Conservation (phyloP, 2,329 filamentous ascomycete genomes). For the Fusarium sp. region DNA sequence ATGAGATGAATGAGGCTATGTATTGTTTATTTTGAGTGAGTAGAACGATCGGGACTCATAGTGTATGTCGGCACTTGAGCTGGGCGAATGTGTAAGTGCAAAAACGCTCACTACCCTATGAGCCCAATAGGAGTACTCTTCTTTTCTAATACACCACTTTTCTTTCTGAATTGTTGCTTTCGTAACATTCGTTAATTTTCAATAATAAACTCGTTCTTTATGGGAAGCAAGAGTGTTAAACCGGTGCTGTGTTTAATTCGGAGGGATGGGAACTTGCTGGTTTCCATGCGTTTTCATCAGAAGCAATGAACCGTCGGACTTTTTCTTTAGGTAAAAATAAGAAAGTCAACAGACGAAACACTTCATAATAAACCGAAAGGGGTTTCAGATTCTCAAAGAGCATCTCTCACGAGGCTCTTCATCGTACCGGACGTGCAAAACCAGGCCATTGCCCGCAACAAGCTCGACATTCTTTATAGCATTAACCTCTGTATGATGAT, state of each 20-base stretch:
- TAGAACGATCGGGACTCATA: neutral
- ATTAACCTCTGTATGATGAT: neutral
- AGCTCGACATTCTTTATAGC: neutral
- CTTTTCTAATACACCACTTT: neutral
- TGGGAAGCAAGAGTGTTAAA: neutral
- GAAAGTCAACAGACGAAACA: too few species aligned
- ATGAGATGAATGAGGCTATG: neutral
- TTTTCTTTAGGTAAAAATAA: too few species aligned
- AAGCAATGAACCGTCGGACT: too few species aligned
- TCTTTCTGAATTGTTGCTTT: neutral
- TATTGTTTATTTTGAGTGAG: neutral
- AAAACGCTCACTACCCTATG: neutral
- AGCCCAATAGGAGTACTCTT: neutral
- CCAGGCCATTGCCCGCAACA: neutral
- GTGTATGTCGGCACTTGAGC: neutral
- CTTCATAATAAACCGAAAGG: too few species aligned
- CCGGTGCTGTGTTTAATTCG: neutral
- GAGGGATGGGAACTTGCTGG: too few species aligned
- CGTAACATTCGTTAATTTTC: neutral
- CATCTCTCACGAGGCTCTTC: neutral
- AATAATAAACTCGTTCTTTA: neutral
- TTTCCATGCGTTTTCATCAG: too few species aligned
- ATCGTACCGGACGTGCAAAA: neutral
- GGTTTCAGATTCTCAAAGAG: fast-evolving
- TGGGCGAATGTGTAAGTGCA: neutral